Evolutionary conservation across 2,329 filamentous ascomycete genomes (phyloP), one percentile per base, ranked within the genome.

Genomic region (Penicillium brasilianum): DNA sequence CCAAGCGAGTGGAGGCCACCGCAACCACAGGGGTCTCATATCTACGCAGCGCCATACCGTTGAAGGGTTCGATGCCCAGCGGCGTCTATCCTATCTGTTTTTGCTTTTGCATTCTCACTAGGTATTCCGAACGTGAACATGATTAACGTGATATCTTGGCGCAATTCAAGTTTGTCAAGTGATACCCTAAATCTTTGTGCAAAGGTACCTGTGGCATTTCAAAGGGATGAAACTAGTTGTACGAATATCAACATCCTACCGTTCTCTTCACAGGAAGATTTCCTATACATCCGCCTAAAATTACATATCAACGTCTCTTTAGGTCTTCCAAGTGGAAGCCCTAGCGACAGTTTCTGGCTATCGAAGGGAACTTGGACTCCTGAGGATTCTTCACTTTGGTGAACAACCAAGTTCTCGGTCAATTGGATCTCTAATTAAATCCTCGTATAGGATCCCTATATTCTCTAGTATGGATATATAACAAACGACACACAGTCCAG

Each of bases 1-100:
- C 28, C 53, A 22, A 39, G 18, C 18, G 53, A 36, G 13, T 56
- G 53, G 53, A 56, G 20, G 22, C 41, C n/a, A 3, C 53, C 53
- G 1, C 39, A n/a, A 9, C 37, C 18, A 18, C 53, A 56, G 10
- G 34, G 48, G 1, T 25, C 6, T 32, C 20, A 41, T 2, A 14
- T 11, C 2, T 46, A 46, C 11, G 14, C n/a, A 16, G 30, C 39
- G 9, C 53, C 53, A 7, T 56, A 56, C 20, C 53, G 41, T 25
- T 56, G 41, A 56, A 9, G 7, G 14, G n/a, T 11, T 28, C 7
- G 11, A 13, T 28, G 18, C 6, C 20, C 14, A 9, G 3, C 10
- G 32, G n/a, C n/a, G n/a, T n/a, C 3, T 22, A 2, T 50, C 48
- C 2, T 34, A 20, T 34, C 4, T 4, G 20, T 39, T 13, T 13